Conservation (phyloP, 345 rosid genomes). For the Camelina hispida region DNA sequence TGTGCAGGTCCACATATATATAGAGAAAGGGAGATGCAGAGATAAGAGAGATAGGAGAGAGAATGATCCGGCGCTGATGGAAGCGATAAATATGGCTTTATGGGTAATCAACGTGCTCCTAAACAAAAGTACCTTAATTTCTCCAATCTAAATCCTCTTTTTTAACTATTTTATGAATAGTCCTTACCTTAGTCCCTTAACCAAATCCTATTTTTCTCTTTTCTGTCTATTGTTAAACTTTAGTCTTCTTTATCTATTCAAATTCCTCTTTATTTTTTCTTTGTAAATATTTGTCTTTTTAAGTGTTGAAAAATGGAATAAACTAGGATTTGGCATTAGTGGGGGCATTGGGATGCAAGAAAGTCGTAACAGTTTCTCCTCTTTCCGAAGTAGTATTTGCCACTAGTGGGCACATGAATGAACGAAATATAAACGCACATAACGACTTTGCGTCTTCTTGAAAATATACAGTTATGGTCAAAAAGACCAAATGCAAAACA, state of each 20-base stretch:
- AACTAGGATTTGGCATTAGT: constrained; percentile 15
- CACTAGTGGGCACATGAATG: constrained; percentile 8
- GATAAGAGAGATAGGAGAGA: constrained; percentile 22
- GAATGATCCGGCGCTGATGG: constrained; percentile 43
- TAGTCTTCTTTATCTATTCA: neutral
- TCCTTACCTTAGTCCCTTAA: constrained; percentile 15
- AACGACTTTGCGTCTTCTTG: constrained; percentile 35
- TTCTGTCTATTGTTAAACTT: neutral
- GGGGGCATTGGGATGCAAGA: constrained; percentile 31
- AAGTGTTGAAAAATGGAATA: constrained; percentile 20
- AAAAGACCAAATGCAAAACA: constrained; percentile 5
- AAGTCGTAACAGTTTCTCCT: constrained; percentile 19
- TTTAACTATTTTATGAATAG: neutral
- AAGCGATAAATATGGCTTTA: constrained; percentile 44
- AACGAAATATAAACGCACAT: constrained; percentile 35
- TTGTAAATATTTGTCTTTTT: neutral
- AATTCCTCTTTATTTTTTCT: neutral
- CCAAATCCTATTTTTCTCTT: constrained; percentile 27
- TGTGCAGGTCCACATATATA: constrained; percentile 28
- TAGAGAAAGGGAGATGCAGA: constrained; percentile 1
- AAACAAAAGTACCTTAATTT: constrained; percentile 36
- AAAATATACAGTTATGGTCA: constrained; percentile 23
- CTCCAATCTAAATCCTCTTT: constrained; percentile 17
- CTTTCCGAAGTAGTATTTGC: neutral
- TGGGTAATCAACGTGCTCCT: constrained; percentile 4